Evolutionary conservation across 2,329 filamentous ascomycete genomes (phyloP).

Genomic region (Chlorencoelia australis): DNA sequence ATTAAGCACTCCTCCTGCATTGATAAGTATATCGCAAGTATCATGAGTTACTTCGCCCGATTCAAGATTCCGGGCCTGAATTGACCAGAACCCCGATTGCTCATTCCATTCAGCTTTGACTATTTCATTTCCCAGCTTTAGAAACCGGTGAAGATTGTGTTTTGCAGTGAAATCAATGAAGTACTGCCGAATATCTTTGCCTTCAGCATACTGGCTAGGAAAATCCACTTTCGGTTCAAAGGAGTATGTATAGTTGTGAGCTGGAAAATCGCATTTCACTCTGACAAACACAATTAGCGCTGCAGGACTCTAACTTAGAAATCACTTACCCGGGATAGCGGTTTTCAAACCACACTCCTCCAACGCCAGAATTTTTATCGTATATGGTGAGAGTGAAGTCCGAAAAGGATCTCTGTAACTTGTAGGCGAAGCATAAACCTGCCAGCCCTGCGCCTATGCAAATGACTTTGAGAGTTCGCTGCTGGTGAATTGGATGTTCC

Average conservation of each 20-base stretch:
- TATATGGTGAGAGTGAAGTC: slow-evolving; percentile 32
- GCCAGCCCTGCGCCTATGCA: slow-evolving; percentile 39
- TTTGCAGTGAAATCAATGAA: slow-evolving; percentile 53
- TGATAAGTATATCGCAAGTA: slow-evolving; percentile 38
- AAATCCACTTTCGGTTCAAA: slow-evolving; percentile 20
- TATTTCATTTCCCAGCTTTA: slow-evolving; percentile 46
- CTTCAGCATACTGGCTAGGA: slow-evolving; percentile 23
- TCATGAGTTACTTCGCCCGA: slow-evolving; percentile 24
- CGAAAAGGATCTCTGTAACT: slow-evolving; percentile 30
- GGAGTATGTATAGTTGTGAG: slow-evolving; percentile 38
- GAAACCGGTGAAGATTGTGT: slow-evolving; percentile 50
- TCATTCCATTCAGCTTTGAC: slow-evolving; percentile 46
- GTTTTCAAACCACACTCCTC: slow-evolving; percentile 45
- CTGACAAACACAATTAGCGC: slow-evolving; percentile 46
- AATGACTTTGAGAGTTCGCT: no score
- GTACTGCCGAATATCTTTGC: slow-evolving; percentile 53
- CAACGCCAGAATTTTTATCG: slow-evolving; percentile 38
- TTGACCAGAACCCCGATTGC: slow-evolving; percentile 30
- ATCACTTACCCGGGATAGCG: slow-evolving; percentile 19
- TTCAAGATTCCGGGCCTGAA: slow-evolving; percentile 1
- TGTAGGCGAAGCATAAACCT: slow-evolving; percentile 38
- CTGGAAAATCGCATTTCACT: slow-evolving; percentile 44
- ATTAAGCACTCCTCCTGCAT: slow-evolving; percentile 40
- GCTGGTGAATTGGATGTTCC: no score
- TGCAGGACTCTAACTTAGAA: not conserved